Conservation (phyloP, 2,329 filamentous ascomycete genomes). For the Cladosporium sphaerospermum region DNA sequence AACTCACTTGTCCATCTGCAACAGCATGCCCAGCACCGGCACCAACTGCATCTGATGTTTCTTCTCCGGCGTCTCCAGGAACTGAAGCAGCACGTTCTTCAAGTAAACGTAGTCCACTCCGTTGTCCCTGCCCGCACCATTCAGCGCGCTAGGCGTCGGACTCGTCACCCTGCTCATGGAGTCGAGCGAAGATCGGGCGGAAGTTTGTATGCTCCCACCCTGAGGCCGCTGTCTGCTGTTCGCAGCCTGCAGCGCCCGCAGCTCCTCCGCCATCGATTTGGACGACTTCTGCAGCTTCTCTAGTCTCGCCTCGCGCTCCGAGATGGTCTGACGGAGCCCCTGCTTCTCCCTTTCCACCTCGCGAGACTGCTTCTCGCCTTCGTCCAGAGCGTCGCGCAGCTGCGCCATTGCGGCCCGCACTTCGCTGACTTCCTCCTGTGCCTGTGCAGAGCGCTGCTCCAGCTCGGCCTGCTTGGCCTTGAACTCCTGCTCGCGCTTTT, state of each 20-base stretch:
- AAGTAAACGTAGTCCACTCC: conserved; percentile 60
- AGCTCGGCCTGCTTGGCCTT: conserved; percentile 67
- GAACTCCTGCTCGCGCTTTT: conserved; percentile 67
- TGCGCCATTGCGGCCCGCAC: conserved; percentile 70
- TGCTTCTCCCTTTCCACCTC: conserved; percentile 77
- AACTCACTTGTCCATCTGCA: conserved; percentile 70
- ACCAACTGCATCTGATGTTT: conserved; percentile 69
- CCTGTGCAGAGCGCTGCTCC: conserved; percentile 62
- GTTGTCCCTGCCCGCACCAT: conserved; percentile 13
- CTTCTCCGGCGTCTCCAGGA: conserved; percentile 73
- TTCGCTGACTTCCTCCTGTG: conserved; percentile 67
- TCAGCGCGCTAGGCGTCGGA: conserved; percentile 32
- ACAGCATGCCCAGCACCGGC: conserved; percentile 67
- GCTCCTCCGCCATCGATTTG: conserved; percentile 55
- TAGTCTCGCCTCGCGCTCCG: conserved; percentile 69
- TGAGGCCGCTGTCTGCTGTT: conserved; percentile 29
- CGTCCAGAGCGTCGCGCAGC: conserved; percentile 74
- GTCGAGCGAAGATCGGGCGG: conserved; percentile 55
- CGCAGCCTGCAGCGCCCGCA: conserved; percentile 43
- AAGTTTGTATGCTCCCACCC: conserved; percentile 38
- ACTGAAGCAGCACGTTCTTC: conserved; percentile 76
- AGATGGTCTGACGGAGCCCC: conserved; percentile 68
- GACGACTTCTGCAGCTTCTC: conserved; percentile 71
- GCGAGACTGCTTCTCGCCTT: conserved; percentile 74
- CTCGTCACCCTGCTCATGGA: conserved; percentile 44